A percentile compares a stretch with the other conserved stretches of the same genome.
These are phyloP conservation scores for Maudiozyma bulderi DNA, from an alignment of 805 yeast species.

Conservation along the genomic window DNA sequence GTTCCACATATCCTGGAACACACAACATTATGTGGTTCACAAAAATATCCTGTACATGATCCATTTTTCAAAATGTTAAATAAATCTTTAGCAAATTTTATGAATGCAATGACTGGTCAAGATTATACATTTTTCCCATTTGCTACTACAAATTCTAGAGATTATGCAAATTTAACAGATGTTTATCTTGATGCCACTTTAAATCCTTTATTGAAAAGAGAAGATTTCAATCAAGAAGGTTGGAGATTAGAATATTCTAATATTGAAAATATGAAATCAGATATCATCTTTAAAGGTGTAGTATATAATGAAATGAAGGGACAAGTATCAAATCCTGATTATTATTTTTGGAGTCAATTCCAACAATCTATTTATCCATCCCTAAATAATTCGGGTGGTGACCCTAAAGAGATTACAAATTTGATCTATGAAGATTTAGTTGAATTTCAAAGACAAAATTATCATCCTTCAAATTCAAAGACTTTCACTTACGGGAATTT, in stretches of 20 bases:
- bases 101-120: slow-evolving; percentile 98
- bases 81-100: slow-evolving; percentile 86
- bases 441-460: slow-evolving; percentile 63
- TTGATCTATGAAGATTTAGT: slow-evolving; percentile 65
- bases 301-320: slow-evolving; percentile 99
- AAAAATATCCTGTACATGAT: slow-evolving; percentile 85
- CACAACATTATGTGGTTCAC: slow-evolving; percentile 90
- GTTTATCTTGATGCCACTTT: slow-evolving; percentile 85
- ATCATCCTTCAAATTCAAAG: slow-evolving; percentile 84
- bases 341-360: slow-evolving; percentile 74
- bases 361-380: slow-evolving; percentile 79
- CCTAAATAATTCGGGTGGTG: slow-evolving; percentile 88
- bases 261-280: slow-evolving; percentile 46
- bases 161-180: slow-evolving; percentile 71
- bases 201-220: slow-evolving; percentile 64
- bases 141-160: slow-evolving; percentile 81
- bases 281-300: slow-evolving; percentile 81
- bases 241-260: slow-evolving; percentile 84
- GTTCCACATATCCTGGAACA: slow-evolving; percentile 95
- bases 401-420: slow-evolving; percentile 71
- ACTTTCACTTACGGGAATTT: slow-evolving; percentile 84
- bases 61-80: slow-evolving; percentile 97
- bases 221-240: slow-evolving; percentile 91
- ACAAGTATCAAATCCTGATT: slow-evolving; percentile 81
- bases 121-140: slow-evolving; percentile 95